These are phyloP conservation scores for Ampelomyces quisqualis DNA, from an alignment of 2,329 filamentous ascomycete species.

Conservation along the genomic window DNA sequence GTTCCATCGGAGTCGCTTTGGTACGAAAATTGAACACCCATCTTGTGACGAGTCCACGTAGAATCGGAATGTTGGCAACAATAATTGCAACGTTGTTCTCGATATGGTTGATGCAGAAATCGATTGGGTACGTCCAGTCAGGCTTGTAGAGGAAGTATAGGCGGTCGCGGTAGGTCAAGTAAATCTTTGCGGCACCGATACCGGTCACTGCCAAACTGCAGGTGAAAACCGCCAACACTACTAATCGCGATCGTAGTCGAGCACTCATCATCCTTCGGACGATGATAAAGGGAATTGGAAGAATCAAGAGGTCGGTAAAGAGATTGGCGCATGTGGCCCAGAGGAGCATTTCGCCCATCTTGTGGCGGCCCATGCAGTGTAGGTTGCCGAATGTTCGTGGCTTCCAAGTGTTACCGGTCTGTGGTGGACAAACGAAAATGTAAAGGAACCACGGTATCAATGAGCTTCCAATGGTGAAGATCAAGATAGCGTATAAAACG, in stretches of 20 bases:
- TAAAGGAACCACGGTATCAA: slow-evolving; percentile 42
- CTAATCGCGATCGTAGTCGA: slow-evolving; percentile 40
- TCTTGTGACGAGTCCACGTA: slow-evolving; percentile 44
- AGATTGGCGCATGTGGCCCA: slow-evolving; percentile 47
- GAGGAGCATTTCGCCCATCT: slow-evolving; percentile 43
- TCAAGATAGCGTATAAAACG: slow-evolving; percentile 40
- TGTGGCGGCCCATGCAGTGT: slow-evolving; percentile 41
- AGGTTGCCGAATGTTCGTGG: slow-evolving; percentile 43
- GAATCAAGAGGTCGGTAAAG: slow-evolving; percentile 45
- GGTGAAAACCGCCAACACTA: slow-evolving; percentile 44
- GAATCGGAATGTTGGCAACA: slow-evolving; percentile 45
- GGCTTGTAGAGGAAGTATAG: slow-evolving; percentile 39
- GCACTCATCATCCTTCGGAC: slow-evolving; percentile 46
- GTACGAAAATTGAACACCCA: slow-evolving; percentile 44
- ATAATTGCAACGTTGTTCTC: slow-evolving; percentile 48
- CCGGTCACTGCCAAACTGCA: slow-evolving; percentile 45
- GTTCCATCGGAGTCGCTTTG: slow-evolving; percentile 29
- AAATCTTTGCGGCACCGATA: slow-evolving; percentile 45
- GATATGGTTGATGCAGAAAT: slow-evolving; percentile 46
- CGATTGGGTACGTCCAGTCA: slow-evolving; percentile 47
- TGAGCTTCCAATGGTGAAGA: slow-evolving; percentile 40
- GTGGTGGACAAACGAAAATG: slow-evolving; percentile 45
- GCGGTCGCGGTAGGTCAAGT: slow-evolving; percentile 44
- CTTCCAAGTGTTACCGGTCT: slow-evolving; percentile 45
- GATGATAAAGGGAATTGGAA: slow-evolving; percentile 46